Evolutionary conservation across 371 early-diverging fungal species (phyloP).

Genomic region (Choanephora cucurbitarum): DNA sequence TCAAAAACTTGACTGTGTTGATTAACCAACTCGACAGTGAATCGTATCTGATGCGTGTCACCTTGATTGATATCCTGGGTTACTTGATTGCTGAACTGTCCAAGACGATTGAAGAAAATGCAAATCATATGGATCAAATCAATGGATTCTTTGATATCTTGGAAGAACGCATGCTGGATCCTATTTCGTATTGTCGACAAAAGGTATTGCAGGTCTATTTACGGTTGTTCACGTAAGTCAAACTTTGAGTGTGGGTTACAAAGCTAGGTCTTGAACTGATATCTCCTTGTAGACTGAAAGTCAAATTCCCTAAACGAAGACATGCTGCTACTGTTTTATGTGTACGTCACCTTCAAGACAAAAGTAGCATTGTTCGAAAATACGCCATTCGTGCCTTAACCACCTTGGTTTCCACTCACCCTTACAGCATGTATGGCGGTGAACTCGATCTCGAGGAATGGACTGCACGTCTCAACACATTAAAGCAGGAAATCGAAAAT

Average conservation of each 20-base stretch:
- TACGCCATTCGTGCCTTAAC: conserved; percentile 85
- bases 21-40: conserved; percentile 87
- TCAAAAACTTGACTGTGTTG: conserved; percentile 85
- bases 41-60: conserved; percentile 81
- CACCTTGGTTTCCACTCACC: conserved; percentile 81
- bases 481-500: conserved; percentile 60
- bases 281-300: conserved; percentile 34
- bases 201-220: conserved; percentile 86
- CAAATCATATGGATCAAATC: conserved; percentile 61
- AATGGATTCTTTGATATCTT: conserved; percentile 83
- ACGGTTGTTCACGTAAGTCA: conserved; percentile 84
- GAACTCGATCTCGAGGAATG: conserved; percentile 71
- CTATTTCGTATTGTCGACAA: conserved; percentile 76
- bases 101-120: conserved; percentile 57
- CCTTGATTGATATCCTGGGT: conserved; percentile 87
- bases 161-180: conserved; percentile 90
- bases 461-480: conserved; percentile 58
- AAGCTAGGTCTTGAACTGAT: neutral
- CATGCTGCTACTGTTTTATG: conserved; percentile 68
- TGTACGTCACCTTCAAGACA: conserved; percentile 86
- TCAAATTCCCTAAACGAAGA: conserved; percentile 85
- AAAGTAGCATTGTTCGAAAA: conserved; percentile 85
- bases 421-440: conserved; percentile 88
- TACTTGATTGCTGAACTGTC: conserved; percentile 75
- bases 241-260: too few relatives aligned